These are phyloP conservation scores for Omphalea diandra DNA, from an alignment of 441 rosid genomes.

Conservation along the genomic window DNA sequence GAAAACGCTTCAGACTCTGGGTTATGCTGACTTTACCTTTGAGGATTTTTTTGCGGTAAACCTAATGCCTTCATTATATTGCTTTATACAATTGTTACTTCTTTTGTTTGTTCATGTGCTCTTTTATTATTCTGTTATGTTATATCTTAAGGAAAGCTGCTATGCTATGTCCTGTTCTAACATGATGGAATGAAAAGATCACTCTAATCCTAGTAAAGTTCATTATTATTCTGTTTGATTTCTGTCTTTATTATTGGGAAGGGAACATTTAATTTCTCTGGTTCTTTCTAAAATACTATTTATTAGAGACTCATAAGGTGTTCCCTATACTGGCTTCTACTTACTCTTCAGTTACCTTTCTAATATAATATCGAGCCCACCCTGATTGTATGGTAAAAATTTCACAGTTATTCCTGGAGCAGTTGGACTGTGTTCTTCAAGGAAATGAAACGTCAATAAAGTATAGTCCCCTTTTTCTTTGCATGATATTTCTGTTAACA, in stretches of 20 bases:
- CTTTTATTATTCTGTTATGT: neutral
- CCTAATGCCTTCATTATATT: neutral
- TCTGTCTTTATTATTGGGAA: slow-evolving; percentile 8
- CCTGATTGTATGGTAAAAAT: slow-evolving; percentile 3
- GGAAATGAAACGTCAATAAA: slow-evolving; percentile 75
- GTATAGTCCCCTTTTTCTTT: slow-evolving; percentile 34
- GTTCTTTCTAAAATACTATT: neutral
- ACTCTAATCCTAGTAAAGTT: neutral
- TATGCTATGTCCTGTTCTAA: too few species aligned
- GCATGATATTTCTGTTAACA: neutral
- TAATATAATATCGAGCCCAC: neutral
- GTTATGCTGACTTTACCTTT: slow-evolving; percentile 85
- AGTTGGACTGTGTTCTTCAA: slow-evolving; percentile 79
- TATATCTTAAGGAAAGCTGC: too few species aligned
- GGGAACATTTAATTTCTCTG: neutral
- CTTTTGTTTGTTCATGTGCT: neutral
- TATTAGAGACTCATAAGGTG: neutral
- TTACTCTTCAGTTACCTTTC: neutral
- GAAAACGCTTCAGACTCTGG: slow-evolving; percentile 79
- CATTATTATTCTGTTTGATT: neutral
- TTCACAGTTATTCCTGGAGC: slow-evolving; percentile 88
- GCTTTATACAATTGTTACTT: neutral
- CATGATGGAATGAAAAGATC: too few species aligned
- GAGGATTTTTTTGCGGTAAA: slow-evolving; percentile 95
- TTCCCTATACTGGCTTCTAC: neutral